Evolutionary conservation across 306 rosid genomes (phyloP), one percentile per base, ranked within the genome.

Genomic region (Corylus avellana): DNA sequence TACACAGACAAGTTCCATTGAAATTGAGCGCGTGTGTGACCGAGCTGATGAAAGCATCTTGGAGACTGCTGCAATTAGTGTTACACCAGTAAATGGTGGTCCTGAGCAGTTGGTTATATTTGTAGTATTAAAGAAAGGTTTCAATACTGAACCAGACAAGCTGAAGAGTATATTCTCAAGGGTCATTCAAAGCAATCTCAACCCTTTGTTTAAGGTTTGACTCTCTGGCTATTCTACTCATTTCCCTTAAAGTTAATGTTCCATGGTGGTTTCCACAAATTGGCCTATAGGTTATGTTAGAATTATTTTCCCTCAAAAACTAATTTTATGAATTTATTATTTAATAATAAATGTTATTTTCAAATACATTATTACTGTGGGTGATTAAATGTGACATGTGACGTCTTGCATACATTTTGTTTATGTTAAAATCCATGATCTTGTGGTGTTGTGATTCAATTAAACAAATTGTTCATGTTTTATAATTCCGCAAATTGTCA

Each of bases 201-300:
- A 94, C 72, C 98, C 97, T 46, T 83, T 94, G 72, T 94, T 88
- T 84, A 90, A 94, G 98, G 94, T 92, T 57, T 44, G 72, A 76
- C 27, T 29, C 62, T 62, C 47, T 1, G 37, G 75, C 49, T 35
- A 42, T 42, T 42, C 46, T 49, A 54, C 20, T 77, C 46, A 18
- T 58, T 48, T 72, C 68, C 29, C 76, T 48, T 5, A 42, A 42
- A 71, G 50, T 77, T 9, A 55, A 29, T 61, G 59, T 27, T 42
- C 48, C 57, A 81, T 57, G 29, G 58, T 70, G 71, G 71, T 77
- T 57, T 57, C 69, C 0, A 39, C 44, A 39, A 39, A 39, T 39
- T 39, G 44, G 44, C 44, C 6, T 39, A 47, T 47, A 47, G 0
- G 50, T 47, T 9, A 48, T 48, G 46, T 42, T 42, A 42, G 46